Evolutionary conservation across 441 rosid genomes (phyloP).

Genomic region (Brassica hybrid): DNA sequence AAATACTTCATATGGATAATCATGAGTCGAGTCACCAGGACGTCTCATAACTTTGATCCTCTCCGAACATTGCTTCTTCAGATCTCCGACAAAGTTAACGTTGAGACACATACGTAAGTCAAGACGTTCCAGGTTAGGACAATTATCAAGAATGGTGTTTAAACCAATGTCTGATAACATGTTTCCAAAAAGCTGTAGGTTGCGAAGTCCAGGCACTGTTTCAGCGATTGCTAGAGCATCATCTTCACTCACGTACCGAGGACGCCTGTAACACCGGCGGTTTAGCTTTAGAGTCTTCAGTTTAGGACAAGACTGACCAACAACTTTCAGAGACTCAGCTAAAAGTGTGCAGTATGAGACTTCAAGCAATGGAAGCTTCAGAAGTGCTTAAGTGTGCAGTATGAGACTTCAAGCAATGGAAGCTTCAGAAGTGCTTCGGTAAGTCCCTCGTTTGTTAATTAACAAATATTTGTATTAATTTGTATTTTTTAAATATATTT

Average conservation of each 20-base stretch:
- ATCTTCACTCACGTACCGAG: background rate
- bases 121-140: constrained; percentile 60
- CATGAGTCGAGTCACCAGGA: constrained; percentile 44
- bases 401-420: too few relatives aligned
- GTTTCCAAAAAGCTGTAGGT: background rate
- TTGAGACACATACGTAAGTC: constrained; percentile 18
- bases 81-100: background rate
- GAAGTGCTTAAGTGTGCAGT: too few relatives aligned
- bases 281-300: background rate
- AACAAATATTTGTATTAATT: too few relatives aligned
- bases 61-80: background rate
- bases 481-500: too few relatives aligned
- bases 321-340: background rate
- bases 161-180: background rate
- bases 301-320: background rate
- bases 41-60: constrained; percentile 48
- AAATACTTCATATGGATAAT: background rate
- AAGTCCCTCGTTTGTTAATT: too few relatives aligned
- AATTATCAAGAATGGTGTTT: constrained; percentile 49
- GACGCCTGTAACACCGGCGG: background rate
- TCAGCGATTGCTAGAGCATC: background rate
- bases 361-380: background rate
- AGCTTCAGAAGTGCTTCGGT: too few relatives aligned
- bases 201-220: background rate
- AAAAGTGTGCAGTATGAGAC: background rate